Evolutionary conservation across 768 basidiomycete genomes (phyloP).

Genomic region (Butyriboletus loyo): DNA sequence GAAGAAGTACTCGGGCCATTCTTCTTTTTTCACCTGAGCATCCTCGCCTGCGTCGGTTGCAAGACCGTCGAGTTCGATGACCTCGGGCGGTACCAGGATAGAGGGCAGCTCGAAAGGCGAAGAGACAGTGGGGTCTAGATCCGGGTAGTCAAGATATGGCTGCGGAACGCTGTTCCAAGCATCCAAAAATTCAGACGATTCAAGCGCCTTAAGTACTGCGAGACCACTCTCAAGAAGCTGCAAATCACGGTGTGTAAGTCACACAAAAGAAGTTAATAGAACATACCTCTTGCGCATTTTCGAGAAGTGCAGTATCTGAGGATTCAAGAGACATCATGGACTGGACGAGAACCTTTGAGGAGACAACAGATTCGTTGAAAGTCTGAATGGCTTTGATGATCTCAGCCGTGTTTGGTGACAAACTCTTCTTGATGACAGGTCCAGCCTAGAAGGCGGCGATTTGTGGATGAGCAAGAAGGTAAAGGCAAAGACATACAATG

Average conservation of each 20-base stretch:
- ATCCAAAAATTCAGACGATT: slow-evolving; percentile 57
- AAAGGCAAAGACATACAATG: slow-evolving; percentile 45
- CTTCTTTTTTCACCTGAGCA: slow-evolving; percentile 72
- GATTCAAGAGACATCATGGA: slow-evolving; percentile 52
- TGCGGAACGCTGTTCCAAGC: slow-evolving; percentile 56
- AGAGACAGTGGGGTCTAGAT: slow-evolving; percentile 37
- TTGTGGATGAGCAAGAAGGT: neutral
- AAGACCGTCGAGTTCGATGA: slow-evolving; percentile 74
- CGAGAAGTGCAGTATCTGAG: slow-evolving; percentile 39
- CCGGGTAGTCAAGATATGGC: slow-evolving; percentile 55
- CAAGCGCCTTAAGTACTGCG: slow-evolving; percentile 57
- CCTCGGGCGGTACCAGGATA: slow-evolving; percentile 84
- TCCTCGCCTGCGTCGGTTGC: slow-evolving; percentile 69
- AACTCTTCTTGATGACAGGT: slow-evolving; percentile 56
- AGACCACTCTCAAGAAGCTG: slow-evolving; percentile 79
- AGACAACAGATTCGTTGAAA: slow-evolving; percentile 60
- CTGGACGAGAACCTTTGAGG: slow-evolving; percentile 63
- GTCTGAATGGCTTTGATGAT: slow-evolving; percentile 70
- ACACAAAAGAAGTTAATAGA: neutral
- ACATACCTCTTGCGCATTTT: slow-evolving; percentile 62
- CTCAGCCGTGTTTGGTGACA: slow-evolving; percentile 56
- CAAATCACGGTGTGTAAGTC: neutral
- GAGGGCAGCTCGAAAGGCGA: slow-evolving; percentile 67
- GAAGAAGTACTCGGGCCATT: slow-evolving; percentile 74
- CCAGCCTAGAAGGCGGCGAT: slow-evolving; percentile 52